Evolutionary conservation across 1,284 basidiomycete genomes (phyloP).

Genomic region (Vanrija sp.): DNA sequence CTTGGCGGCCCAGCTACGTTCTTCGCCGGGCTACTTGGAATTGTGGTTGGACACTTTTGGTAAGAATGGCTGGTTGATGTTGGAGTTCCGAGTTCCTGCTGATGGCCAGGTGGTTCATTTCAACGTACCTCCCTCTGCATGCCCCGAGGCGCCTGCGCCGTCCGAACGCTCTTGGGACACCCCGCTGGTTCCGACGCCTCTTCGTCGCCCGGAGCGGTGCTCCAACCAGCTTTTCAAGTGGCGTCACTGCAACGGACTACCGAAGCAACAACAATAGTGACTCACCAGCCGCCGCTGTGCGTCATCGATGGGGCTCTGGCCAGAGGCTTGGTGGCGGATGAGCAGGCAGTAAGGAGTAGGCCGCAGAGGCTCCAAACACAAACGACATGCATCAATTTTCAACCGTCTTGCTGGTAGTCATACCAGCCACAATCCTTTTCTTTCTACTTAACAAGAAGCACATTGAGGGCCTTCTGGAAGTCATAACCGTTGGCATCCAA

Average conservation of each 20-base stretch:
- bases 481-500: constrained; percentile 49
- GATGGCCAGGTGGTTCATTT: constrained; percentile 45
- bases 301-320: constrained; percentile 45
- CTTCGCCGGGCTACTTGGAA: constrained; percentile 34
- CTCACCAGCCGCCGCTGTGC: constrained; percentile 8
- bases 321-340: constrained; percentile 35
- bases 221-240: neutral
- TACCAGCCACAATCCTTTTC: neutral
- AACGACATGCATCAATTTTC: neutral
- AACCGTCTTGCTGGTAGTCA: neutral
- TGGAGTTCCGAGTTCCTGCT: neutral
- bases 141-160: constrained; percentile 37
- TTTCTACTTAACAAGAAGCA: constrained; percentile 31
- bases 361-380: neutral
- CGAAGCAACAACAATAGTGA: neutral
- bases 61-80: constrained; percentile 8
- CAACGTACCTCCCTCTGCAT: constrained; percentile 39
- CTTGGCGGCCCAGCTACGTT: constrained; percentile 36
- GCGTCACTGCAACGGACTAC: constrained; percentile 14
- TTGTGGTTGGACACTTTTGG: constrained; percentile 46
- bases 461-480: constrained; percentile 49
- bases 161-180: constrained; percentile 35
- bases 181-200: constrained; percentile 26
- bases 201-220: constrained; percentile 15
- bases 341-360: too few species aligned